phyloP scores from a whole-genome alignment of 306 rosid genomes.

The Argentina anserina region DNA sequence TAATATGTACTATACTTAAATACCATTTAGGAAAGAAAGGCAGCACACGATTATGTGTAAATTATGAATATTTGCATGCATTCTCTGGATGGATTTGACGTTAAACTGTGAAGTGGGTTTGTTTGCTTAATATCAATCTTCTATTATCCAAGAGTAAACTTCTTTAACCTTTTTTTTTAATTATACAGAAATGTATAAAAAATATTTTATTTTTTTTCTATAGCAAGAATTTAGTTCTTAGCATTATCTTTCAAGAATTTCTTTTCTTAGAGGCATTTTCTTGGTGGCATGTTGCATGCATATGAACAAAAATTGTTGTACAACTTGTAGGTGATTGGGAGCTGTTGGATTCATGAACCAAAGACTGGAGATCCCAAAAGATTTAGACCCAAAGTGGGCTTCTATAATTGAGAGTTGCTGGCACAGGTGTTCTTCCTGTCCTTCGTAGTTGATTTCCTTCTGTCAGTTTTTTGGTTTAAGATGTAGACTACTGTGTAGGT shows the following conservation, averaged over 20 bases:
- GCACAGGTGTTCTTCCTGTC: slow-evolving; percentile 47
- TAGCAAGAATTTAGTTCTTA: too few relatives aligned
- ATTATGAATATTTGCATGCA: background rate
- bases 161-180: too few relatives aligned
- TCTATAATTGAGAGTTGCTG: slow-evolving; percentile 92
- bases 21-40: background rate
- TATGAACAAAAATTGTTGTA: slow-evolving; percentile 41
- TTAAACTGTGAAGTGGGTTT: background rate
- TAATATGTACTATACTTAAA: background rate
- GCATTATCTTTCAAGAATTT: background rate
- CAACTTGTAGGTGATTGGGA: slow-evolving; percentile 81
- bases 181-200: too few relatives aligned
- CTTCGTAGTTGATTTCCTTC: slow-evolving; percentile 1
- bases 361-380: slow-evolving; percentile 85
- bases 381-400: slow-evolving; percentile 80
- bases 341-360: slow-evolving; percentile 99
- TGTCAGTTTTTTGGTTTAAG: background rate
- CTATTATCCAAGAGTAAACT: background rate
- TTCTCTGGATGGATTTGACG: background rate
- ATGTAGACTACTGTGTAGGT: background rate
- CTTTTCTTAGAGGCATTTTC: background rate
- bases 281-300: background rate
- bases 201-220: too few relatives aligned
- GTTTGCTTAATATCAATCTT: background rate
- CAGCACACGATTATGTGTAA: background rate